Evolutionary conservation across 352 stramenopile genomes (phyloP), one percentile per base, ranked within the genome.

Genomic region (Globisporangium mamillatum): DNA sequence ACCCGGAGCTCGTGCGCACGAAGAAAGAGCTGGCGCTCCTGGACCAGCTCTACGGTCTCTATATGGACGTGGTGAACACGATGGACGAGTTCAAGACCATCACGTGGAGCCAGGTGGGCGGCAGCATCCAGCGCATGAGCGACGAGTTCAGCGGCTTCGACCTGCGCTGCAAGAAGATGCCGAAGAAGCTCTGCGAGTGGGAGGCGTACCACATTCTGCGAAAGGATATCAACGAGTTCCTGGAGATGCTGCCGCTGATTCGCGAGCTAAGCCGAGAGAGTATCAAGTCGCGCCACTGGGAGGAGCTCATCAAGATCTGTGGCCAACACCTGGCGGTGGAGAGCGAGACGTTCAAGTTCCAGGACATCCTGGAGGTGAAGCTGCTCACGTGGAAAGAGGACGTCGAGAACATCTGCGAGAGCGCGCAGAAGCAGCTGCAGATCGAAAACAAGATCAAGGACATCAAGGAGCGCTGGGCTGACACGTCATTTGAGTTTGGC

Each of bases 391-490:
- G 83, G 74, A 95, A 95, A 69, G 85, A 91, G 58, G 83, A 91
- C 12, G 79, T 94, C 53, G 86, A 94, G 64, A 86, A 95, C 63
- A 95, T 97, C 64, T 96, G 87, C 59, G 91, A 97, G 64, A 91
- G 85, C 48, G 92, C 92, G 3, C 88, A 97, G 64, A 97, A 98
- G 68, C 90, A 98, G 63, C 66, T 97, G 9, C 78, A 89, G 34
- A 97, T 98, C 61, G 91, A 97, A 65, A 86, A 83, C 41, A 97
- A 97, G 70, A 79, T 98, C 46, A 76, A 79, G 16, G 91, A 97
- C 36, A 82, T 97, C 58, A 96, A 91, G 50, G 90, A 97, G 64
- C 72, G 78, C 9, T 98, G 92, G 92, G 75, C 82, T 1, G 67
- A 74, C 1, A 85, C 84, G 27, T 63, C 74, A 9, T 97, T 97